Evolutionary conservation across 1,284 basidiomycete genomes (phyloP).

Genomic region (Xerocomus amazonicus): DNA sequence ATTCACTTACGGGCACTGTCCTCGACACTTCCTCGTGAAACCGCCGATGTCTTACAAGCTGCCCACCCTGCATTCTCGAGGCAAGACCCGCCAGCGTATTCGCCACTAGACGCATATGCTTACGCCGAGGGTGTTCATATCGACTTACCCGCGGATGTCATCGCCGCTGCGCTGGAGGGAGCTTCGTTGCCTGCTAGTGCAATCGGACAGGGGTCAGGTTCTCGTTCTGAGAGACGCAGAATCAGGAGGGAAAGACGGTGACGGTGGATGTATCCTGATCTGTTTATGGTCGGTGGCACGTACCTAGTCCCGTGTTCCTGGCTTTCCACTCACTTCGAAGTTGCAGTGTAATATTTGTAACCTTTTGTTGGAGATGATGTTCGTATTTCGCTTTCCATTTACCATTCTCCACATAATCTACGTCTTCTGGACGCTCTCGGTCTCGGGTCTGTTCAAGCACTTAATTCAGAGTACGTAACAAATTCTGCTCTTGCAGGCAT

Average conservation of each 20-base stretch:
- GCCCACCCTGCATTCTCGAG: conserved; percentile 35
- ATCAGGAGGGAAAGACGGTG: conserved; percentile 52
- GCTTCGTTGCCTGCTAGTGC: conserved; percentile 53
- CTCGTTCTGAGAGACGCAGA: conserved; percentile 54
- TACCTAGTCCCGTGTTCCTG: background rate
- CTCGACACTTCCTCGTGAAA: conserved; percentile 34
- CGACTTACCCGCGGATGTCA: conserved; percentile 78
- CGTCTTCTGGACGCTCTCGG: conserved; percentile 27
- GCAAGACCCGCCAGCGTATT: conserved; percentile 76
- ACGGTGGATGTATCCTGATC: conserved; percentile 11
- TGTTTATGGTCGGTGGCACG: conserved; percentile 10
- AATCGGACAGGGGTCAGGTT: conserved; percentile 46
- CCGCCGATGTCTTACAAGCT: conserved; percentile 16
- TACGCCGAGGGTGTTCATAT: conserved; percentile 80
- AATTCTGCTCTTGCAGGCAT: conserved; percentile 14
- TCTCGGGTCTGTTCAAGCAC: conserved; percentile 11
- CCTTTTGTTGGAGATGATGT: conserved; percentile 14
- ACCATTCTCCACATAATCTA: conserved; percentile 16
- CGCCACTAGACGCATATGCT: conserved; percentile 73
- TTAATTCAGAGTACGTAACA: conserved; percentile 26
- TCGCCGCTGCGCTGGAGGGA: conserved; percentile 74
- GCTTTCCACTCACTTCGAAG: conserved; percentile 8
- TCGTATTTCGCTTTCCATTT: conserved; percentile 27
- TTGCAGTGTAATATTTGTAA: conserved; percentile 25
- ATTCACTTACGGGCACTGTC: conserved; percentile 68